A percentile compares a stretch with the other conserved stretches of the same genome.
These are phyloP conservation scores for Candida golubevii DNA, from an alignment of 805 yeast genomes.

Conservation along the genomic window DNA sequence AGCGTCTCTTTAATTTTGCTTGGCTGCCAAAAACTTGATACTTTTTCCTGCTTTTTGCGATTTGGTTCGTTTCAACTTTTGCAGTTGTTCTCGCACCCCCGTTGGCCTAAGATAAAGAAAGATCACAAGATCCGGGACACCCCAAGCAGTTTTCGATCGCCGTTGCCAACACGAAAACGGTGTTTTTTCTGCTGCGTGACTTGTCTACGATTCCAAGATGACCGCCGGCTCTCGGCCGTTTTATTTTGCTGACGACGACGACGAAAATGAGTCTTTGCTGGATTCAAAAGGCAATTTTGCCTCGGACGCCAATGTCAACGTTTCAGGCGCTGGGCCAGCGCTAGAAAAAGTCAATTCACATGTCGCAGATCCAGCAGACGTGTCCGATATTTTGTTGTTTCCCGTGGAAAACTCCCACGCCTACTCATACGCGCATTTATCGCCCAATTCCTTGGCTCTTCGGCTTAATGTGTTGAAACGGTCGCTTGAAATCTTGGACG, in stretches of 20 bases:
- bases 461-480: conserved; percentile 70
- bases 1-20: too few species aligned
- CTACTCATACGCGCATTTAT: conserved; percentile 76
- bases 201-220: too few species aligned
- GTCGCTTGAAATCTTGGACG: conserved; percentile 68
- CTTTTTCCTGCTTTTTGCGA: too few species aligned
- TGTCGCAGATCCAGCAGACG: conserved; percentile 8
- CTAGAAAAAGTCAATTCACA: conserved; percentile 5
- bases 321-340: background rate
- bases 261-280: background rate
- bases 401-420: conserved; percentile 81
- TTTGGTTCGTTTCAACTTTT: too few species aligned
- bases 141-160: too few species aligned
- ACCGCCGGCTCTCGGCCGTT: conserved; percentile 2
- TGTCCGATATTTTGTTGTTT: conserved; percentile 49
- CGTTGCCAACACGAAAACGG: too few species aligned
- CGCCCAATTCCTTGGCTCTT: conserved; percentile 75
- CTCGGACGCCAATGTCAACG: too few species aligned
- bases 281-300: background rate
- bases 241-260: conserved; percentile 17
- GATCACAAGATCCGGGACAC: too few species aligned
- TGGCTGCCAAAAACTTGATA: too few species aligned
- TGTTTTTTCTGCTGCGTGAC: too few species aligned
- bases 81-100: too few species aligned
- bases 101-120: too few species aligned